phyloP scores from a whole-genome alignment of 768 basidiomycete genomes.

The Omphalotus guepiniiformis region DNA sequence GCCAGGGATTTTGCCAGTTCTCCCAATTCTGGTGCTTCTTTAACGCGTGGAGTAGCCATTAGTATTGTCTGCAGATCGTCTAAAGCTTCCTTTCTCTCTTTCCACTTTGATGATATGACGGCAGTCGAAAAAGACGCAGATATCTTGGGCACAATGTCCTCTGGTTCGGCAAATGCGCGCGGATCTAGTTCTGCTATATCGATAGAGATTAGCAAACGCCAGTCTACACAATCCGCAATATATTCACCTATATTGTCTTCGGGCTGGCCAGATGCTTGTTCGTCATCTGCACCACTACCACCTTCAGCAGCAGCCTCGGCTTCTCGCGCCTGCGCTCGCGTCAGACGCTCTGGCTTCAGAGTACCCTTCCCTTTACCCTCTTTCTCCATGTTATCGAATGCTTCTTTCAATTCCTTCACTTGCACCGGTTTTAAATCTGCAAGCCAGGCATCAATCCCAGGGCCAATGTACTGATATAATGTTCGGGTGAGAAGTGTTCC shows the following conservation, averaged over 20 bases:
- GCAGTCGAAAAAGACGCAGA: conserved; percentile 69
- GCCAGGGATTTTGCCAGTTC: conserved; percentile 78
- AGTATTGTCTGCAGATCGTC: conserved; percentile 77
- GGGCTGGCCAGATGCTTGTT: conserved; percentile 22
- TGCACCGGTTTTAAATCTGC: conserved; percentile 94
- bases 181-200: conserved; percentile 67
- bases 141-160: conserved; percentile 72
- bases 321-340: conserved; percentile 73
- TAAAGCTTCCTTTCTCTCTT: conserved; percentile 89
- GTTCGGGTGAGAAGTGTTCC: conserved; percentile 71
- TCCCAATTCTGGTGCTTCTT: conserved; percentile 72
- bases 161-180: conserved; percentile 72
- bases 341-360: conserved; percentile 74
- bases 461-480: conserved; percentile 84
- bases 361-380: conserved; percentile 83
- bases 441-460: conserved; percentile 79
- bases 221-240: conserved; percentile 9
- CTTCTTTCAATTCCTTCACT: conserved; percentile 90
- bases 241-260: conserved; percentile 44
- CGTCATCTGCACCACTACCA: conserved; percentile 34
- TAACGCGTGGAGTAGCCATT: conserved; percentile 67
- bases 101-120: conserved; percentile 94
- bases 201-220: conserved; percentile 17
- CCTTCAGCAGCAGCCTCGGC: conserved; percentile 41
- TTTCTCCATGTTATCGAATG: conserved; percentile 79